Conservation (phyloP, 768 basidiomycete genomes). For the Podaxis sp. region DNA sequence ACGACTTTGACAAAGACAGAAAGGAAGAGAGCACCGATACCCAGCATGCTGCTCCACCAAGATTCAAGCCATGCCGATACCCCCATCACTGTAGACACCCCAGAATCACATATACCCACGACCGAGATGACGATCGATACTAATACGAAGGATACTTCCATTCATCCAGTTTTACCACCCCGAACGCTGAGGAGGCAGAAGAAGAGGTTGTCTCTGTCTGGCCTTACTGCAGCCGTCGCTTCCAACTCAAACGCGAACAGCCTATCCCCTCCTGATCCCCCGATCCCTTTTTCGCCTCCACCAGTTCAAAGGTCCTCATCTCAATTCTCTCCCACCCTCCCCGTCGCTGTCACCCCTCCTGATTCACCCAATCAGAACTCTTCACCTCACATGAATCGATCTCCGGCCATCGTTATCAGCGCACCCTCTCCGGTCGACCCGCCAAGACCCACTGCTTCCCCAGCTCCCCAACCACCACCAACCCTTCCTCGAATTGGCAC, state of each 20-base stretch:
- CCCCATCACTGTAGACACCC: neutral
- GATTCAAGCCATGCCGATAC: neutral
- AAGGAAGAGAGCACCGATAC: conserved; percentile 6
- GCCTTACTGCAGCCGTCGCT: neutral
- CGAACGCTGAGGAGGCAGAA: conserved; percentile 5
- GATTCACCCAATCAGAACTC: neutral
- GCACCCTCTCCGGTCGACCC: neutral
- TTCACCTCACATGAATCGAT: neutral
- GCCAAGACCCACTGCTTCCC: neutral
- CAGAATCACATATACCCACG: neutral
- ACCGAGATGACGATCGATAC: neutral
- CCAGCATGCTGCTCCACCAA: conserved; percentile 6
- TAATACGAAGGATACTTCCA: neutral
- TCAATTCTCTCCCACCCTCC: neutral
- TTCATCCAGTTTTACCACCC: neutral
- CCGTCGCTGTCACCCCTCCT: neutral
- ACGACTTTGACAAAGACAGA: conserved; percentile 3
- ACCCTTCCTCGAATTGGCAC: conserved; percentile 13
- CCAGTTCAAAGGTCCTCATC: neutral
- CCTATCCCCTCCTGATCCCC: neutral
- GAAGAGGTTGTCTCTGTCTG: conserved; percentile 6
- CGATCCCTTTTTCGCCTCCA: neutral
- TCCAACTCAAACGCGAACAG: neutral
- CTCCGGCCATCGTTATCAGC: neutral
- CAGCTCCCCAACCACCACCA: neutral